Evolutionary conservation across 345 rosid species (phyloP), one percentile per base, ranked within the genome.

Genomic region (Mangifera indica): DNA sequence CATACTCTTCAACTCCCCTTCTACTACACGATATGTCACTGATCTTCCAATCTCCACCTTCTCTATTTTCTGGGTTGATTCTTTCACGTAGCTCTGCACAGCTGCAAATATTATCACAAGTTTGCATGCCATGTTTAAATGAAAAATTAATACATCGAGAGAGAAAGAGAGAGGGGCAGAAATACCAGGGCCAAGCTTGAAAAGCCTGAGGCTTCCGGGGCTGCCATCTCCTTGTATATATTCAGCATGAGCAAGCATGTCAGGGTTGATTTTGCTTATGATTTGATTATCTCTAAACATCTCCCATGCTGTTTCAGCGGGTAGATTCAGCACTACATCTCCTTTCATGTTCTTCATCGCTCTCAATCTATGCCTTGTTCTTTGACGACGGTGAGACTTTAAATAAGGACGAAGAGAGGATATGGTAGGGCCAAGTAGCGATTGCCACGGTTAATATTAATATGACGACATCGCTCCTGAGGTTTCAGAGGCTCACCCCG

Each of bases 141-240:
- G 37, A 5, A 37, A 37, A 7, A 37, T 10, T 72, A 25, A 21
- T 18, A 29, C 14, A 26, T 7, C 7, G 2, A 10, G 1, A 5
- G 22, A n/a, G 54, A 52, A 51, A 40, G 63, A 24, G 24, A 59
- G 55, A 15, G 26, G 57, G 57, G 55, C 48, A 57, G 69, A 63
- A 42, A 26, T 12, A 85, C 86, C 81, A 46, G 88, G 83, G n/a
- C 86, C 88, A 58, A 82, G 83, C 79, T 75, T 75, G 79, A 83
- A 75, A 65, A 79, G 68, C 76, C 84, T 76, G 57, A 79, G 71
- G 65, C 81, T 85, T 24, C 84, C 86, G 15, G 85, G 86, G 67
- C 53, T 56, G 64, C 86, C 86, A 32, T 83, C 83, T 25, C 86
- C 84, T 20, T 81, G 55, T 3, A 77, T 12, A 60, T 82, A 77